Evolutionary conservation across 306 rosid genomes (phyloP), one percentile per base, ranked within the genome.

Genomic region (Hippophae rhamnoides): DNA sequence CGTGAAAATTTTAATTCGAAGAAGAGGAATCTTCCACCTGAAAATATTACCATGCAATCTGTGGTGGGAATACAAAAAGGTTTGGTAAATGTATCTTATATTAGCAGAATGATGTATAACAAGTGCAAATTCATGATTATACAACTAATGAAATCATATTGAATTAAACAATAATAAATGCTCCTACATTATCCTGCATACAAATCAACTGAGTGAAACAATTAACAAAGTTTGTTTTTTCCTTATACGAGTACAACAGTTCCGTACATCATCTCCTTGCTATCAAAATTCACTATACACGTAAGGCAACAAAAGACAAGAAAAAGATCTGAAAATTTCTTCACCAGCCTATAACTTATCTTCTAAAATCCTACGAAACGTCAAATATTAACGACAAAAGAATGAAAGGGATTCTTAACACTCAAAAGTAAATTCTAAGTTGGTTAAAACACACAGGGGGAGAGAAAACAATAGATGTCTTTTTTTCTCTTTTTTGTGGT

Each of bases 241-340:
- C 73, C 70, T 74, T 71, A 81, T 71, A 69, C 62, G 79, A 85
- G 70, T 73, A 88, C 78, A 74, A 75, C 76, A 74, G 75, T 80
- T 76, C 60, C 67, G 62, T 81, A 85, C 86, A 74, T 69, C 79
- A 68, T 67, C 76, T 76, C 72, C 88, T 79, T 83, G 89, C 89
- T 85, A 81, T 78, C 89, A 92, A 87, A 92, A 85, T 85, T 88
- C 80, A 83, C 99, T 92, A 83, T 92, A 88, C 99, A 92, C 76
- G 82, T 84, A 87, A 76, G 86, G 57, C 69, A 67, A 67, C 72
- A 5, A 14, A 41, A 52, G 23, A 42, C 53, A 52, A 69, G 67
- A 64, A 54, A 65, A 60, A 68, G 56, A 65, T 58, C 68, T 72
- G 69, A 66, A 76, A 72, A 79, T 71, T 72, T 72, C 82, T 81